Base-by-base conservation (phyloP, 208 protist genomes). In the Acanthamoeba lenticulata region DNA sequence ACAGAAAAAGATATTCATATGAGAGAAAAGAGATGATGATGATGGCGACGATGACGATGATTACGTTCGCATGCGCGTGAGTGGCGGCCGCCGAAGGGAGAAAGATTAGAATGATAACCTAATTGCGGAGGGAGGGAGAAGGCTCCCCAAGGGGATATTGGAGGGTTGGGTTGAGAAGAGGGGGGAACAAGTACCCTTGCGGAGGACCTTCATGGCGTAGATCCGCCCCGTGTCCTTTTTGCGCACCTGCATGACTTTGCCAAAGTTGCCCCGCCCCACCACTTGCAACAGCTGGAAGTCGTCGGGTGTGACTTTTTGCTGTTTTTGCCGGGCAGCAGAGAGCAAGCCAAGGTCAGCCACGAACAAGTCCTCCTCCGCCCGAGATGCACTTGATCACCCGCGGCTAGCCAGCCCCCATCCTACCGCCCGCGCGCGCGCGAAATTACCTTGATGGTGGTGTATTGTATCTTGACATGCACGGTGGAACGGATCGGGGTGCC, bases 151-250 rank as follows among this genome's bases (percentile, higher is more conserved):
- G 38, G 5, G 45, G 45, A 19, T 5, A 15, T 5, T 79, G 97
- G 96, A 13, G 96, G 96, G 96, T 15, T 95, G 52, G 7, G 95
- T 44, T 40, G 97, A 89, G n/a, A 96, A 60, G 44, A 92, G 47
- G 36, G 96, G 91, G 13, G 97, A 85, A 40, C 97, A 72, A 29
- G 72, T 83, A 38, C 94, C 88, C 90, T 98, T 98, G 21, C 94
- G 93, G 0, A 98, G 65, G 0, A 96, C 94, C 29, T 98, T 98
- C 97, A 98, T 98, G 0, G 97, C 97, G 79, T 95, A 98, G 44
- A 98, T 96, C 29, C 94, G 24, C 4, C 94, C 95, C 24, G 85
- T 95, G 34, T 97, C 92, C 32, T 96, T 97, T 44, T 97, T 95
- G 40, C 96, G 40, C 17, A 98, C 97, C 65, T 96, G 95, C 72